Percentiles rank a stretch among this genome's conserved stretches.
These are phyloP conservation scores for Leptodermis oblonga DNA, from an alignment of 257 asterid species.

Conservation along the genomic window DNA sequence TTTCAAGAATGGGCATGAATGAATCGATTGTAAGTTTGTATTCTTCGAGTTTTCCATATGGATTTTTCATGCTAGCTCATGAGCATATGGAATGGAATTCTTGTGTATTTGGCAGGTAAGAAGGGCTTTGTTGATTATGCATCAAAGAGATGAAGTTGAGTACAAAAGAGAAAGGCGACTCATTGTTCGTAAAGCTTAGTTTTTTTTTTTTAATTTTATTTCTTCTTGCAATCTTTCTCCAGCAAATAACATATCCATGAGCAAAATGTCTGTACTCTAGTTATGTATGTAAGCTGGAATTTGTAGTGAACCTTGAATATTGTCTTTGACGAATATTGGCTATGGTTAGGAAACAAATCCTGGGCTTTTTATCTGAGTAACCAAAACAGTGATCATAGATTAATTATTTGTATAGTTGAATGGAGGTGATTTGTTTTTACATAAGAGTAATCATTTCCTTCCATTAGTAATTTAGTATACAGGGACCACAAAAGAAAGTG, in stretches of 20 bases:
- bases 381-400: too few species aligned
- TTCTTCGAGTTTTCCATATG: background rate
- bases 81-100: conserved; percentile 8
- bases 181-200: conserved; percentile 69
- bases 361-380: too few species aligned
- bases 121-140: conserved; percentile 92
- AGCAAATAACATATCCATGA: conserved; percentile 6
- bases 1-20: conserved; percentile 86
- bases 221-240: background rate
- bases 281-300: background rate
- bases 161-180: conserved; percentile 77
- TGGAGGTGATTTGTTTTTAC: too few species aligned
- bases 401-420: too few species aligned
- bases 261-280: background rate
- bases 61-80: background rate
- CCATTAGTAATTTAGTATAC: too few species aligned
- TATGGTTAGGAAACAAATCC: too few species aligned
- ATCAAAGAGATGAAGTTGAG: conserved; percentile 95
- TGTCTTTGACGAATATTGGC: too few species aligned
- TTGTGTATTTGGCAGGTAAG: conserved; percentile 51
- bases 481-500: too few species aligned
- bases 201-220: too few species aligned
- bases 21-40: conserved; percentile 64
- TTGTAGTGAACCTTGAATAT: background rate
- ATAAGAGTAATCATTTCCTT: too few species aligned